Evolutionary conservation across 2,329 filamentous ascomycete species (phyloP), one percentile per base, ranked within the genome.

Genomic region (Trichoderma sp.): DNA sequence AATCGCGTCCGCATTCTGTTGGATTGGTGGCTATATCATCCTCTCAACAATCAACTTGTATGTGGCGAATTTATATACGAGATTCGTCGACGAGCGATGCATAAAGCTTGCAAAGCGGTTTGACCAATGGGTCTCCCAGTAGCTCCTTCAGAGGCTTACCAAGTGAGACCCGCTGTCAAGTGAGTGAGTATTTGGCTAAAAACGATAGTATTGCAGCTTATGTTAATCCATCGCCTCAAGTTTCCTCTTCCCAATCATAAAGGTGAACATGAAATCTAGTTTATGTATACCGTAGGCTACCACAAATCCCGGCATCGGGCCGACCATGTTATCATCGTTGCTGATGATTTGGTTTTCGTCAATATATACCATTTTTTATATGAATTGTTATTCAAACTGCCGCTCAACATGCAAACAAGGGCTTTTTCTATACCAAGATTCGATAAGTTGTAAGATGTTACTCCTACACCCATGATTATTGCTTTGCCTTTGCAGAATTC

Each of bases 31-130:
- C 35, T 64, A 56, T 35, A 45, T 64, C 50, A 64, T 56, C 35
- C 50, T 64, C 50, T 34, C 61, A 34, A 32, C 25, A 32, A 64
- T 64, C 34, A 64, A 64, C 25, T 15, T 64, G n/a, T 56, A 64
- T 56, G 19, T 35, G 50, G 61, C 61, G 25, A 45, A 64, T 9
- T 13, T 54, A 8, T 64, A 42, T 17, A 64, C 61, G 48, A 64
- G 27, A 64, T 64, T 56, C 25, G 50, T 64, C 9, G 61, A 64
- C 61, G 61, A 64, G 35, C 61, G 61, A 56, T 64, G 61, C 27
- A 64, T 64, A 34, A 64, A 45, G 5, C 37, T 64, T 56, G 61
- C 61, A 17, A 64, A 64, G 13, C 35, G 17, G 5, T 56, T 64
- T 19, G 61, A 64, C n/a, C 61, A 56, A 34, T 64, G 61, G 61